These are phyloP conservation scores for Microstegium vimineum DNA, from an alignment of 176 grass and related monocot genomes.

Conservation along the genomic window DNA sequence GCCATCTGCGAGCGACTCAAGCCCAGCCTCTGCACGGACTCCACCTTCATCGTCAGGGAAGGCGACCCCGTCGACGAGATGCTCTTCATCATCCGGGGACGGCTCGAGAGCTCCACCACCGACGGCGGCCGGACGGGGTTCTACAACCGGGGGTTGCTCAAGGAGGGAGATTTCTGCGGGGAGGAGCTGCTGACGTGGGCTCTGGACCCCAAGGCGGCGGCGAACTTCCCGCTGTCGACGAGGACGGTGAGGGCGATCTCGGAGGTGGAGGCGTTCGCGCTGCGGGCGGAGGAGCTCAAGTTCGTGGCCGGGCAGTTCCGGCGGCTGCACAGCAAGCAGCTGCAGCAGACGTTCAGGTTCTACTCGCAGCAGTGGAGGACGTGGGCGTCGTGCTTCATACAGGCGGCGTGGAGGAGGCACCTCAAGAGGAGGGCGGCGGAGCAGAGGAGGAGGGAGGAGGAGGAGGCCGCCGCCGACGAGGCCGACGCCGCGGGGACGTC, in stretches of 20 bases:
- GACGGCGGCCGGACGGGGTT: too few species aligned
- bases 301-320: too few species aligned
- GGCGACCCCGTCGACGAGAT: too few species aligned
- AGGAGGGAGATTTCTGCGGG: too few species aligned
- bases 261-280: conserved; percentile 68
- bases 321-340: too few species aligned
- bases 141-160: too few species aligned
- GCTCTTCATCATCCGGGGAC: too few species aligned
- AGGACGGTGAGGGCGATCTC: conserved; percentile 44
- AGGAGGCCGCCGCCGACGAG: too few species aligned
- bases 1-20: conserved; percentile 74
- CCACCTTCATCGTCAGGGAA: conserved; percentile 49
- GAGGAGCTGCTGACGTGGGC: conserved; percentile 81
- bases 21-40: conserved; percentile 62
- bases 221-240: conserved; percentile 58
- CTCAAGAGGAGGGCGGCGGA: conserved; percentile 35
- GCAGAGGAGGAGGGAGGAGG: conserved; percentile 38
- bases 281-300: conserved; percentile 63
- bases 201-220: conserved; percentile 52
- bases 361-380: conserved; percentile 82
- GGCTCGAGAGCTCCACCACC: too few species aligned
- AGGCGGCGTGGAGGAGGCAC: conserved; percentile 59
- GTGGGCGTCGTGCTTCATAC: conserved; percentile 65
- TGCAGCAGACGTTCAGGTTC: conserved; percentile 59
- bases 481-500: too few species aligned